Conservation (phyloP, 1,284 basidiomycete species). For the Trametes hirsuta region DNA sequence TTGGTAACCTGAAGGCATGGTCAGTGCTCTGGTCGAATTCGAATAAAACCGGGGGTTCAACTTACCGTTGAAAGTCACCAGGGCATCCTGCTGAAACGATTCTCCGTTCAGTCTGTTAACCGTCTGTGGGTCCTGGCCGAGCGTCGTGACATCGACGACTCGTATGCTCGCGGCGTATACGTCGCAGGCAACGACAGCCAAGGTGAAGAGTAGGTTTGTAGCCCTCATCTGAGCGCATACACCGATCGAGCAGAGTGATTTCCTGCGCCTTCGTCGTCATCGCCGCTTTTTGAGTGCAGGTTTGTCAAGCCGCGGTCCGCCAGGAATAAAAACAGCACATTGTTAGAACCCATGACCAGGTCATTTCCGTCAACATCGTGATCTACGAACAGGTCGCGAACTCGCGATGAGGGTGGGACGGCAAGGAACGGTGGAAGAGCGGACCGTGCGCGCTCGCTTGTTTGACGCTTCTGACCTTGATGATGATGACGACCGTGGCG, state of each 20-base stretch:
- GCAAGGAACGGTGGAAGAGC: neutral
- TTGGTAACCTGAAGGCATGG: slow-evolving; percentile 39
- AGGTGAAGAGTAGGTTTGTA: neutral
- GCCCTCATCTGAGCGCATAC: slow-evolving; percentile 8
- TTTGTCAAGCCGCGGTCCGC: neutral
- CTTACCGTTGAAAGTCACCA: slow-evolving; percentile 41
- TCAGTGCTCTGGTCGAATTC: neutral
- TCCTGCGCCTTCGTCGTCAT: neutral
- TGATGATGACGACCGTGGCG: neutral
- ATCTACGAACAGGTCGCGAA: slow-evolving; percentile 1
- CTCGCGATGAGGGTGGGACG: neutral
- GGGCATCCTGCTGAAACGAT: slow-evolving; percentile 47
- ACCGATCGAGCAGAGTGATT: neutral
- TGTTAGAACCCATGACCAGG: slow-evolving; percentile 15
- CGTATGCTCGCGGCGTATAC: slow-evolving; percentile 20
- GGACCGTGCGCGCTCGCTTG: slow-evolving; percentile 2
- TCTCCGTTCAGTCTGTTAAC: slow-evolving; percentile 47
- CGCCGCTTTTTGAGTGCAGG: slow-evolving; percentile 8
- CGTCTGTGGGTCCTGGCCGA: slow-evolving; percentile 43
- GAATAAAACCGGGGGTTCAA: neutral
- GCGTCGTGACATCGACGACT: slow-evolving; percentile 32
- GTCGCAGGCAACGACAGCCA: neutral
- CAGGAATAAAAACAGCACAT: neutral
- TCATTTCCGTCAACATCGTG: slow-evolving; percentile 22
- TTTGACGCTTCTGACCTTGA: slow-evolving; percentile 9